A percentile compares a stretch with the other conserved stretches of the same genome.
Evolutionary conservation across 2,329 filamentous ascomycete genomes (phyloP).

Genomic region (Chrysosphaeria jannelii): DNA sequence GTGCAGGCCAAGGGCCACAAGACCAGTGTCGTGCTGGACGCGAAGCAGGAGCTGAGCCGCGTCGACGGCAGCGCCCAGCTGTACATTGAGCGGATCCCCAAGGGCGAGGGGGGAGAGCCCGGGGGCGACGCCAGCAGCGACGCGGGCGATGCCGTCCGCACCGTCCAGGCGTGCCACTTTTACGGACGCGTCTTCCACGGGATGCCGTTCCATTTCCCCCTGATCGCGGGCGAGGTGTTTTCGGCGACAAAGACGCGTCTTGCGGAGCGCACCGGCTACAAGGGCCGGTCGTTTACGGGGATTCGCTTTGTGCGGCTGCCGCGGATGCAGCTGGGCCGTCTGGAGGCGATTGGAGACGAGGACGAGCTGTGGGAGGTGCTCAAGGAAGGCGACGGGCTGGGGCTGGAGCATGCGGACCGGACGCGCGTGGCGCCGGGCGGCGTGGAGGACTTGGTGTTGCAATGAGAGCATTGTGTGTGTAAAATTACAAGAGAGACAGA

Average conservation of each 20-base stretch:
- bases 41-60: slow-evolving; percentile 47
- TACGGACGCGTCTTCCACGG: slow-evolving; percentile 76
- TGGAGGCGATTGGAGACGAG: slow-evolving; percentile 62
- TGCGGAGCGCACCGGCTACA: slow-evolving; percentile 73
- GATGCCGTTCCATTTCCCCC: slow-evolving; percentile 67
- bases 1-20: slow-evolving; percentile 37
- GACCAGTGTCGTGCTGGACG: slow-evolving; percentile 37
- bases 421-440: slow-evolving; percentile 26
- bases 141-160: no score
- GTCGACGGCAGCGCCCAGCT: slow-evolving; percentile 61
- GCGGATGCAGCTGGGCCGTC: slow-evolving; percentile 41
- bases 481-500: no score
- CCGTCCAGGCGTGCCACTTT: slow-evolving; percentile 70
- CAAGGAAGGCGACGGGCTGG: slow-evolving; percentile 28
- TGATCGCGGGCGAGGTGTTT: slow-evolving; percentile 67
- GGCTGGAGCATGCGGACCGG: slow-evolving; percentile 34
- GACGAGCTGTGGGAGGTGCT: slow-evolving; percentile 21
- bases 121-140: no score
- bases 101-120: slow-evolving; percentile 29
- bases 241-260: slow-evolving; percentile 82
- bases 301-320: slow-evolving; percentile 77
- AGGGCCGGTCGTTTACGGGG: slow-evolving; percentile 95
- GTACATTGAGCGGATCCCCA: slow-evolving; percentile 52
- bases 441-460: slow-evolving; percentile 29
- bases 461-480: slow-evolving; percentile 6